Base-by-base conservation (phyloP, 306 rosid species). In the Lathyrus aphaca region DNA sequence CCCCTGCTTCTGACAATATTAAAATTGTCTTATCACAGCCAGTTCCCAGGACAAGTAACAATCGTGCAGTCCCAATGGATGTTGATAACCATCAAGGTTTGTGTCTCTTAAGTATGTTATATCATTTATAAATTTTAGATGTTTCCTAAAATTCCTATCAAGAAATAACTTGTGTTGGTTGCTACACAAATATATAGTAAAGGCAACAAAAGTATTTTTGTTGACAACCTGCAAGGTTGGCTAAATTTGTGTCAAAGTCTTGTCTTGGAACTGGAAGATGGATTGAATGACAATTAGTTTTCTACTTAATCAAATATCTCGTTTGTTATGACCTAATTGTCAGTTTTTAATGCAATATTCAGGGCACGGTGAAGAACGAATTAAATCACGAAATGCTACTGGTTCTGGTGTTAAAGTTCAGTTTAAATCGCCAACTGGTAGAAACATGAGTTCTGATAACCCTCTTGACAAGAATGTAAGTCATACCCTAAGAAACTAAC, bases 401-500 rank as follows among this genome's bases (percentile, higher is more conserved):
- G 86, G 84, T 73, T 75, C 90, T 38, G 87, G 89, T 50, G 85
- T 81, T 42, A 89, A 84, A 78, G 60, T 80, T 87, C 96, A 90
- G 79, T 87, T 86, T 60, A 90, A 88, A 62, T 77, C 87, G 71
- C 84, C 92, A 64, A 79, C 59, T 5, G 73, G 69, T 25, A 85
- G 76, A 89, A 88, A 85, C 74, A 60, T 84, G 71, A 84, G 77
- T 77, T 77, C 84, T 66, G 84, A 80, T 27, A 84, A 74, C 72
- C 88, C 91, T 79, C 82, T 82, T 74, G 87, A 85, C 66, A 88
- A 84, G 82, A 87, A 81, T 77, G 98, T 94, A 77, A 88, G 90
- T 68, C 64, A 23, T 65, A 8, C 70, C 12, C 10, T 4, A 13
- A 15, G 25, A 30, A 1, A 8, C 50, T 19, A 5, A 21, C 4